phyloP scores from a whole-genome alignment of 2,329 filamentous ascomycete species.

The Shiraia sp. region DNA sequence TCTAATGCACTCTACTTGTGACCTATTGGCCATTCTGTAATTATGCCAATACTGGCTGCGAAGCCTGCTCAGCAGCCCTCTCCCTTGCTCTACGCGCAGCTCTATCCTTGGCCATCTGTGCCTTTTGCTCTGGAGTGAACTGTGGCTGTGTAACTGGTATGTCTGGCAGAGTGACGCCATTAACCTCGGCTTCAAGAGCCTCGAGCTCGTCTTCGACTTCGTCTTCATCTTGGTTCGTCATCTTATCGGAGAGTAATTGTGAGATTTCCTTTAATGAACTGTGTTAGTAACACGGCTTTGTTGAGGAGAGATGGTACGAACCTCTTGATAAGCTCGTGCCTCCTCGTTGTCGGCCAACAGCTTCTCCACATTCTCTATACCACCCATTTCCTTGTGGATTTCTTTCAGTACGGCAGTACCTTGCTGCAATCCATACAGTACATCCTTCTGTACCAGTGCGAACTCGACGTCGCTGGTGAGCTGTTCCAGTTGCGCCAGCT shows the following conservation, averaged over 20 bases:
- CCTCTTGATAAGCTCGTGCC: constrained; percentile 87
- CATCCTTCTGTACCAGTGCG: constrained; percentile 93
- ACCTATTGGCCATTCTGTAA: constrained; percentile 8
- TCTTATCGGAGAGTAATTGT: constrained; percentile 83
- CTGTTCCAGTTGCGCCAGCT: constrained; percentile 91
- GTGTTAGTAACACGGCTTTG: background rate
- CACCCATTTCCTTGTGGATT: constrained; percentile 95
- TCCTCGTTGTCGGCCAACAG: constrained; percentile 91
- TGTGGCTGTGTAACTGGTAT: constrained; percentile 42
- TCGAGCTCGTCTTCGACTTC: constrained; percentile 96
- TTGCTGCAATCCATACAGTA: constrained; percentile 89
- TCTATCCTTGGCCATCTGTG: constrained; percentile 35
- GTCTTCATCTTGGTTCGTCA: constrained; percentile 94
- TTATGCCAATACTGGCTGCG: constrained; percentile 45
- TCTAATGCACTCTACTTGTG: constrained; percentile 30
- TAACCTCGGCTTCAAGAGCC: constrained; percentile 70
- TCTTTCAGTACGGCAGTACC: constrained; percentile 86
- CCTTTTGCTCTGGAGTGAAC: constrained; percentile 33
- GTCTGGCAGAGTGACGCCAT: constrained; percentile 46
- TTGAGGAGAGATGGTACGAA: constrained; percentile 42
- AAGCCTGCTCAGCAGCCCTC: constrained; percentile 33
- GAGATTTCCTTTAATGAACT: constrained; percentile 74
- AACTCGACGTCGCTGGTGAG: constrained; percentile 91
- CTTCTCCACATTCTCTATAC: constrained; percentile 90
- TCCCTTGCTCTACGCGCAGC: constrained; percentile 39